These are phyloP conservation scores for Ogataea methylovora DNA, from an alignment of 805 yeast genomes.

Conservation along the genomic window DNA sequence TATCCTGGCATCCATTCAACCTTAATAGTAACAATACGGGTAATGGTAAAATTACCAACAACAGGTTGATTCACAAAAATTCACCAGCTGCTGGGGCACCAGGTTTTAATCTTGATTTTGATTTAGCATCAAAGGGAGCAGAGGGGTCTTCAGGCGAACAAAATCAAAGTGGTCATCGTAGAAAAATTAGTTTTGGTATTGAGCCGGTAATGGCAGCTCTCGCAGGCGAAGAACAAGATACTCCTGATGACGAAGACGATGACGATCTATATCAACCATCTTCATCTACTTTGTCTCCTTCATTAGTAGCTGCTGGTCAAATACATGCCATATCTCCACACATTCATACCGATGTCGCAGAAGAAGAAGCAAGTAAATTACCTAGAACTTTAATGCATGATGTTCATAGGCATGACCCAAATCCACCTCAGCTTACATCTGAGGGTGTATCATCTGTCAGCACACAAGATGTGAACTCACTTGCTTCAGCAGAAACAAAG, in stretches of 20 bases:
- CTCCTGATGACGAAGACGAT: not conserved
- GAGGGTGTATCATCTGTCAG: too few relatives aligned
- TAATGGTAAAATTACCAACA: not conserved
- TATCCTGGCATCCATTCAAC: not conserved
- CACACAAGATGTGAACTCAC: too few relatives aligned
- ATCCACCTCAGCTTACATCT: too few relatives aligned
- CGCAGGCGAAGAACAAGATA: not conserved
- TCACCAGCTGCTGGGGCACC: not conserved
- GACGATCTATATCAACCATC: not conserved
- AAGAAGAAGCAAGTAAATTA: too few relatives aligned
- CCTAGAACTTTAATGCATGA: too few relatives aligned
- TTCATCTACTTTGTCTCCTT: not conserved
- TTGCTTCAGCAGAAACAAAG: too few relatives aligned
- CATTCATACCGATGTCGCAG: not conserved
- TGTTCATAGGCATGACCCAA: too few relatives aligned
- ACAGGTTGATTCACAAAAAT: not conserved
- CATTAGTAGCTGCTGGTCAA: not conserved
- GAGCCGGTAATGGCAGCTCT: constrained; percentile 16
- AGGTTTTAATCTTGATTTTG: constrained; percentile 1
- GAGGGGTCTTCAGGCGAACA: not conserved
- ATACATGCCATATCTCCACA: not conserved
- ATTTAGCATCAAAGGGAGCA: not conserved
- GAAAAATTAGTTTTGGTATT: constrained; percentile 20
- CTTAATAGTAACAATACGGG: not conserved
- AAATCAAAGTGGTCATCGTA: not conserved